Conservation (phyloP, 2,329 filamentous ascomycete species). For the Colletotrichum sp. region DNA sequence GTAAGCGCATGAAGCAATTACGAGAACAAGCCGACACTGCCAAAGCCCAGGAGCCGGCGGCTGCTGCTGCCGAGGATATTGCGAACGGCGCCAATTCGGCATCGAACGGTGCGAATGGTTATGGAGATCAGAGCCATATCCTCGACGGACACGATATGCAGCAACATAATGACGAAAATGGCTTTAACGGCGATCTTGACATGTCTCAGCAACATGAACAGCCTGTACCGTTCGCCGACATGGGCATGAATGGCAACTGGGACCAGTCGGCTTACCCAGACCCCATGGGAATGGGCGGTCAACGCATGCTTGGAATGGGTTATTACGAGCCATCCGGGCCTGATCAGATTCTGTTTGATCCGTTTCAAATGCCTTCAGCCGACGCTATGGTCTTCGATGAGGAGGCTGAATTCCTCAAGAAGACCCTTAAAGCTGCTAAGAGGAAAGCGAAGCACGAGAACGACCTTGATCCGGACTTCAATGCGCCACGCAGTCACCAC, state of each 20-base stretch:
- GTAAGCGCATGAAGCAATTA: constrained; percentile 62
- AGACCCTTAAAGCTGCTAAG: constrained; percentile 58
- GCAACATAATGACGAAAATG: constrained; percentile 19
- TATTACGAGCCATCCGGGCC: constrained; percentile 65
- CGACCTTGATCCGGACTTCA: constrained; percentile 61
- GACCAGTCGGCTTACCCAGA: constrained; percentile 52
- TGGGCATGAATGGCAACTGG: constrained; percentile 33
- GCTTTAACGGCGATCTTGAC: background rate
- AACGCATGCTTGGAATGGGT: constrained; percentile 61
- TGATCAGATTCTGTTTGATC: constrained; percentile 65
- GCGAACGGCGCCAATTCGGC: constrained; percentile 22
- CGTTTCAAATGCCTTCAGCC: constrained; percentile 58
- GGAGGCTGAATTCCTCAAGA: constrained; percentile 60
- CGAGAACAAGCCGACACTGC: constrained; percentile 61
- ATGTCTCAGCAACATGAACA: constrained; percentile 21
- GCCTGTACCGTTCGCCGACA: constrained; percentile 24
- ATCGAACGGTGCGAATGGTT: constrained; percentile 24
- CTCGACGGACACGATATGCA: constrained; percentile 25
- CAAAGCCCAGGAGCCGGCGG: constrained; percentile 53
- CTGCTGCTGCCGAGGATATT: constrained; percentile 24
- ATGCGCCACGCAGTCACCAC: constrained; percentile 42
- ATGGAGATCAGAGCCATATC: constrained; percentile 39
- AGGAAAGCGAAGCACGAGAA: constrained; percentile 57
- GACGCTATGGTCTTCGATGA: constrained; percentile 48
- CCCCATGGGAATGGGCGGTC: constrained; percentile 49